Conservation (phyloP, 208 protist genomes). For the Trypanosoma mega region DNA sequence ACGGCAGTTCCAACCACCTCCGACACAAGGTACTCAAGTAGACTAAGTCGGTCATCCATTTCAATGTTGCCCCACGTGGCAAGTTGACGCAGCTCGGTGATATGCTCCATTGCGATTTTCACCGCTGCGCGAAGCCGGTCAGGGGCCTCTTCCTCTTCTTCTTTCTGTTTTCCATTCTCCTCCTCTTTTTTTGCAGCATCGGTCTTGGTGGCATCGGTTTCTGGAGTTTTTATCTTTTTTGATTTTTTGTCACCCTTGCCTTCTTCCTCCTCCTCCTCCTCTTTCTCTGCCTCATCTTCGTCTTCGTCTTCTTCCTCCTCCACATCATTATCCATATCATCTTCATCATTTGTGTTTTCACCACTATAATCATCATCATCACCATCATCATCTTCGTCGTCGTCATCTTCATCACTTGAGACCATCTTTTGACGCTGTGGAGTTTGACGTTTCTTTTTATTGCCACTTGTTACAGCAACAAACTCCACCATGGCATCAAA, state of each 20-base stretch:
- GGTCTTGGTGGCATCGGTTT: not conserved
- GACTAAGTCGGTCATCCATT: slow-evolving; percentile 65
- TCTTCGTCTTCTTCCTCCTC: slow-evolving; percentile 19
- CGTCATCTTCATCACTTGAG: slow-evolving; percentile 18
- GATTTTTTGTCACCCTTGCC: slow-evolving; percentile 5
- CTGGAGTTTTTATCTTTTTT: not conserved
- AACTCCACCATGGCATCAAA: slow-evolving; percentile 79
- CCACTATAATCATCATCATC: slow-evolving; percentile 13
- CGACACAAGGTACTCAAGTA: slow-evolving; percentile 72
- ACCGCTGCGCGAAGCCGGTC: slow-evolving; percentile 45
- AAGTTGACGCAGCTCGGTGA: slow-evolving; percentile 54
- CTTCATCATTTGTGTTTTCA: slow-evolving; percentile 27
- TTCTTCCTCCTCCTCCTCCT: slow-evolving; percentile 4
- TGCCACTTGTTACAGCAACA: slow-evolving; percentile 69
- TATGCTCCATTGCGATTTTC: slow-evolving; percentile 55
- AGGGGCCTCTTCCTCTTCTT: slow-evolving; percentile 20
- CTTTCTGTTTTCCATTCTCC: slow-evolving; percentile 4
- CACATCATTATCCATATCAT: slow-evolving; percentile 23
- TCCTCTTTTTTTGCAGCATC: slow-evolving; percentile 11
- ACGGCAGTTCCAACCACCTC: slow-evolving; percentile 54
- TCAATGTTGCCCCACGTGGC: slow-evolving; percentile 86
- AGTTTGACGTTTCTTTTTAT: slow-evolving; percentile 58
- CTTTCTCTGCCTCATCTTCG: slow-evolving; percentile 21
- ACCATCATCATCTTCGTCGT: slow-evolving; percentile 24
- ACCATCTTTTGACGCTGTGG: slow-evolving; percentile 19